Evolutionary conservation across 257 asterid species (phyloP).

Genomic region (Salvia hispanica): DNA sequence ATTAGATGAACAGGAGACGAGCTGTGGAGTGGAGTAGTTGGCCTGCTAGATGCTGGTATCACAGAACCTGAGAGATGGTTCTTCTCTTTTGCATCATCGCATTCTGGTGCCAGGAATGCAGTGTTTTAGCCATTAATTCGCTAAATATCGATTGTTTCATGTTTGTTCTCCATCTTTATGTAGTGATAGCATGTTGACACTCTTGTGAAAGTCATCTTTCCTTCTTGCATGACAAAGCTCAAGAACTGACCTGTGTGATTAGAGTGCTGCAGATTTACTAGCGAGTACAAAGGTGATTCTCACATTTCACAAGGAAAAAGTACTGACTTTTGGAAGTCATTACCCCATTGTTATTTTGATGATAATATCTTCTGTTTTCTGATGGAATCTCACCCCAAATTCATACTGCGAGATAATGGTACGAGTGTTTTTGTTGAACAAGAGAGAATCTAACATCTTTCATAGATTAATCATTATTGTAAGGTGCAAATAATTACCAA

Average conservation of each 20-base stretch:
- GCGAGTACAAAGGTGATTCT: not conserved
- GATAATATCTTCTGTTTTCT: slow-evolving; percentile 37
- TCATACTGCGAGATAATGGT: slow-evolving; percentile 41
- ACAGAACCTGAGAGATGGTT: slow-evolving; percentile 23
- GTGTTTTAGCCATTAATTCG: slow-evolving; percentile 49
- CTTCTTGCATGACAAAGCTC: not conserved
- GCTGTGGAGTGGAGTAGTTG: slow-evolving; percentile 44
- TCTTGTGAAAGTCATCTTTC: not conserved
- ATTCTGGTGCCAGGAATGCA: slow-evolving; percentile 56
- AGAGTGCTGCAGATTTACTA: too few relatives aligned
- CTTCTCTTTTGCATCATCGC: slow-evolving; percentile 51
- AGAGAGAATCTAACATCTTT: slow-evolving; percentile 31
- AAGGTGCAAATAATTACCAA: too few relatives aligned
- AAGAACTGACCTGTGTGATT: slow-evolving; percentile 55
- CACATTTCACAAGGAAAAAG: not conserved
- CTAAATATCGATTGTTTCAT: slow-evolving; percentile 62
- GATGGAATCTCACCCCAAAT: slow-evolving; percentile 53
- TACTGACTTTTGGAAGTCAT: not conserved
- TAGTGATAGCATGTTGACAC: not conserved
- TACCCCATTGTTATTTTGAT: too few relatives aligned
- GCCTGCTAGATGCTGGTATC: slow-evolving; percentile 44
- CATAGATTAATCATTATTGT: too few relatives aligned
- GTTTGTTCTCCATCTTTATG: slow-evolving; percentile 59
- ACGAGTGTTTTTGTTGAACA: not conserved
- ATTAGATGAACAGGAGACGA: slow-evolving; percentile 43